phyloP scores from a whole-genome alignment of 1,139 yeast species.

The Pichia sp. region DNA sequence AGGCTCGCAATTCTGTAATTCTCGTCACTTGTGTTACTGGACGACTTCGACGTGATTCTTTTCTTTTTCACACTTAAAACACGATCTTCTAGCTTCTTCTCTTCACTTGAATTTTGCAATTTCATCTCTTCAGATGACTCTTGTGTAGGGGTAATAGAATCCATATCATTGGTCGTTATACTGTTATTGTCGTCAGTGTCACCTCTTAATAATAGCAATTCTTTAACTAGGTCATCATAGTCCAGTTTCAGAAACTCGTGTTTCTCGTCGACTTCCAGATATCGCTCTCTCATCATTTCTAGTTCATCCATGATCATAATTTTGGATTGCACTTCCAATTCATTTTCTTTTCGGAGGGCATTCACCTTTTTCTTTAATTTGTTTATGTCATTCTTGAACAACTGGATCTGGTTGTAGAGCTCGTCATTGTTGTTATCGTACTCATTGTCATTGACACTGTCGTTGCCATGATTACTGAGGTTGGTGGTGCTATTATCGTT shows the following conservation, averaged over 20 bases:
- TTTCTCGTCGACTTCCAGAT: constrained; percentile 32
- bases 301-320: constrained; percentile 51
- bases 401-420: constrained; percentile 3
- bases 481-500: neutral
- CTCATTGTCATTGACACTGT: neutral
- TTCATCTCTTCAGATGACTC: neutral
- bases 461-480: neutral
- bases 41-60: constrained; percentile 8
- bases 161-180: neutral
- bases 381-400: constrained; percentile 34
- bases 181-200: constrained; percentile 5
- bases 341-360: constrained; percentile 46
- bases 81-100: neutral
- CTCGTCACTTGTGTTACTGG: neutral
- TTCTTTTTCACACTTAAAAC: constrained; percentile 9
- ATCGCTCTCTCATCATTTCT: constrained; percentile 44
- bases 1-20: constrained; percentile 21
- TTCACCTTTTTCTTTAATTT: constrained; percentile 41
- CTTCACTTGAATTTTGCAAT: neutral
- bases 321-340: constrained; percentile 44
- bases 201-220: constrained; percentile 14
- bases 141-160: constrained; percentile 5
- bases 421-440: neutral
- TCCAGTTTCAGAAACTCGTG: constrained; percentile 27
- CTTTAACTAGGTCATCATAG: constrained; percentile 28